These are phyloP conservation scores for Pulveroboletus frians DNA, from an alignment of 768 basidiomycete genomes.

Conservation along the genomic window DNA sequence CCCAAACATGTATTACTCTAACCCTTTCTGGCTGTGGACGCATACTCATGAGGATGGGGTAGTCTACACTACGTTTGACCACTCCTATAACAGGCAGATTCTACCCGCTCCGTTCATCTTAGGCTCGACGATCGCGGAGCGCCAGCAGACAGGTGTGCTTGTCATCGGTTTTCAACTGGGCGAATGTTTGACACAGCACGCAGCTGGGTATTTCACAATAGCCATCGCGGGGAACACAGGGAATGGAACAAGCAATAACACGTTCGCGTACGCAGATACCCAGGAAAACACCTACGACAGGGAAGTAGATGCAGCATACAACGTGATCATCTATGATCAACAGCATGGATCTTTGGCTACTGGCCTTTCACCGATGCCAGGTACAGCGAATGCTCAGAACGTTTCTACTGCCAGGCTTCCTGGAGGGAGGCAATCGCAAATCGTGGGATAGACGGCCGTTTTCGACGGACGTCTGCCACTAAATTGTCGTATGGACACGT, in stretches of 20 bases:
- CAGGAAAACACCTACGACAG: conserved; percentile 60
- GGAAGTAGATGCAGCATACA: conserved; percentile 53
- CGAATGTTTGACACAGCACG: neutral
- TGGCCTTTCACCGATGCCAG: conserved; percentile 5
- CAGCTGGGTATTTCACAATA: conserved; percentile 49
- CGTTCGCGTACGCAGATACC: conserved; percentile 54
- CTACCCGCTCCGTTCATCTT: conserved; percentile 55
- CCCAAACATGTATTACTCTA: conserved; percentile 12
- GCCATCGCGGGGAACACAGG: conserved; percentile 47
- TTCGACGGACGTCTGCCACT: neutral
- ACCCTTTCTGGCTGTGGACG: neutral
- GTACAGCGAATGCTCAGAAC: neutral
- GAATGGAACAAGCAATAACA: conserved; percentile 68
- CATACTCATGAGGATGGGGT: neutral
- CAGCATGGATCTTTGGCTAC: conserved; percentile 47
- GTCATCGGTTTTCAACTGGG: neutral
- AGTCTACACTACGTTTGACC: conserved; percentile 58
- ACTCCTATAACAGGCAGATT: conserved; percentile 59
- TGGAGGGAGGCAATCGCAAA: conserved; percentile 22
- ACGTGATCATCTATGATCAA: conserved; percentile 56
- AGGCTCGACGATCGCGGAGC: conserved; percentile 52
- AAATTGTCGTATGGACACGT: conserved; percentile 3
- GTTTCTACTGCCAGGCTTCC: conserved; percentile 31
- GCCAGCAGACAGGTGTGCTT: conserved; percentile 52
- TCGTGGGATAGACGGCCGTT: neutral